These are phyloP conservation scores for Phytophthora constricta DNA, from an alignment of 352 stramenopile species.

Conservation along the genomic window DNA sequence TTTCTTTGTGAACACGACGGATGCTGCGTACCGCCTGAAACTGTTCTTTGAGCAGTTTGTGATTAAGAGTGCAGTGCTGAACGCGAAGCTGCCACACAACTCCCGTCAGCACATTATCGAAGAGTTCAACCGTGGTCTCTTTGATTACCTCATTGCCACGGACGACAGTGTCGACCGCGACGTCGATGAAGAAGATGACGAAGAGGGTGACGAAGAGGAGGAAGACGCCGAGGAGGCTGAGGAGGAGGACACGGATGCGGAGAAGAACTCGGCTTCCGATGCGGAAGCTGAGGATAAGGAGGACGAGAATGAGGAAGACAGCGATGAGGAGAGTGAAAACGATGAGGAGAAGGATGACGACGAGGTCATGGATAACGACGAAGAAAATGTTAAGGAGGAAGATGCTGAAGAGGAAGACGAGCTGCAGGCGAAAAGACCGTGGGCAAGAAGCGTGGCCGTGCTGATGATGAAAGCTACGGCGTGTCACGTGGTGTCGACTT, in stretches of 20 bases:
- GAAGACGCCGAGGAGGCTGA: conserved; percentile 49
- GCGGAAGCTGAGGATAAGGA: conserved; percentile 64
- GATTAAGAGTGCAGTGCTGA: conserved; percentile 98
- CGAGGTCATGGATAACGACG: conserved; percentile 82
- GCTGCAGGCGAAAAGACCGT: conserved; percentile 41
- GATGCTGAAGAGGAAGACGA: conserved; percentile 42
- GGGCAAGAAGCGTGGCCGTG: conserved; percentile 57
- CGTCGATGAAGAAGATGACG: conserved; percentile 58
- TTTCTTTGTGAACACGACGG: conserved; percentile 99
- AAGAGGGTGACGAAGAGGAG: conserved; percentile 76
- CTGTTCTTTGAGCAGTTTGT: conserved; percentile 99
- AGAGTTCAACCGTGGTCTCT: conserved; percentile 96
- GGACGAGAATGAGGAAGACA: conserved; percentile 54
- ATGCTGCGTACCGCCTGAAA: conserved; percentile 96
- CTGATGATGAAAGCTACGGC: conserved; percentile 92
- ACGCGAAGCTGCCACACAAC: conserved; percentile 97
- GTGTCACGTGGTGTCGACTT: conserved; percentile 99
- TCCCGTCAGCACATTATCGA: conserved; percentile 97
- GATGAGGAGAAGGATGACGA: conserved; percentile 48
- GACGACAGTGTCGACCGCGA: conserved; percentile 96
- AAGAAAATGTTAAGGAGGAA: conserved; percentile 73
- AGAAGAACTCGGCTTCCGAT: conserved; percentile 37
- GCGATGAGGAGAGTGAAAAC: conserved; percentile 51
- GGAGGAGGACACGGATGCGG: conserved; percentile 41
- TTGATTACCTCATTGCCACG: conserved; percentile 99